A percentile compares a stretch with the other conserved stretches of the same genome.
These are phyloP conservation scores for Ulota crispa DNA, from an alignment of 225 moss, liverwort and hornwort genomes.

Conservation along the genomic window DNA sequence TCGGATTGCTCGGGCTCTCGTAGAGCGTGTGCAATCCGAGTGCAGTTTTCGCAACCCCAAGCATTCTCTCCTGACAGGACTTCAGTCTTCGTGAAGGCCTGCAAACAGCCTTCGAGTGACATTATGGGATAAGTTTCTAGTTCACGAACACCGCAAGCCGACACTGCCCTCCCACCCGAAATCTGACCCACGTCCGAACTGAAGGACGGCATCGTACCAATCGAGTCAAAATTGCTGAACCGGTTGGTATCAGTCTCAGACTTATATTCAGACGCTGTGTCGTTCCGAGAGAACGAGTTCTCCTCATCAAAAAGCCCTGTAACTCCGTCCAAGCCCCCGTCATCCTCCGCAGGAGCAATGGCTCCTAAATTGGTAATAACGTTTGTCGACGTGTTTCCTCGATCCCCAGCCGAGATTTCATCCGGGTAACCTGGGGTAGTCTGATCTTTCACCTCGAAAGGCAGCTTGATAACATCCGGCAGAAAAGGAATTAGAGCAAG, in stretches of 20 bases:
- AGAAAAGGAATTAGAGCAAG: slow-evolving; percentile 6
- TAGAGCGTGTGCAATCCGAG: slow-evolving; percentile 29
- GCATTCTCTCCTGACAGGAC: slow-evolving; percentile 83
- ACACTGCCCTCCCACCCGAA: slow-evolving; percentile 11
- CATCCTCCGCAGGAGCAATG: slow-evolving; percentile 26
- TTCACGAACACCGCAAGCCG: slow-evolving; percentile 35
- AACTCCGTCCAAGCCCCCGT: slow-evolving; percentile 44
- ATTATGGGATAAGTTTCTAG: slow-evolving; percentile 51
- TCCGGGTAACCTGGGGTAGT: neutral
- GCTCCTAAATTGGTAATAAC: slow-evolving; percentile 6
- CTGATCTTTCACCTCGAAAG: slow-evolving; percentile 10
- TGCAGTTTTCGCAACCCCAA: slow-evolving; percentile 89
- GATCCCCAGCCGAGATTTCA: neutral
- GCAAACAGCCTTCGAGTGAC: slow-evolving; percentile 90
- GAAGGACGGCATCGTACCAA: slow-evolving; percentile 52
- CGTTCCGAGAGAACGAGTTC: slow-evolving; percentile 11
- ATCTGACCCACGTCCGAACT: slow-evolving; percentile 28
- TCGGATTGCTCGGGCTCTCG: neutral
- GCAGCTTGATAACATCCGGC: neutral
- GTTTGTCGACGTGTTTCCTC: slow-evolving; percentile 22
- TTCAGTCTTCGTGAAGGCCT: slow-evolving; percentile 77
- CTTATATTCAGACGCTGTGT: neutral
- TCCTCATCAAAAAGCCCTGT: slow-evolving; percentile 62
- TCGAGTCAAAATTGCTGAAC: slow-evolving; percentile 32
- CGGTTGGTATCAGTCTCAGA: slow-evolving; percentile 4